A percentile compares a stretch with the other conserved stretches of the same genome.
These are phyloP conservation scores for Protomyces arabidopsidicola DNA, from an alignment of 1,139 yeast genomes.

Conservation along the genomic window DNA sequence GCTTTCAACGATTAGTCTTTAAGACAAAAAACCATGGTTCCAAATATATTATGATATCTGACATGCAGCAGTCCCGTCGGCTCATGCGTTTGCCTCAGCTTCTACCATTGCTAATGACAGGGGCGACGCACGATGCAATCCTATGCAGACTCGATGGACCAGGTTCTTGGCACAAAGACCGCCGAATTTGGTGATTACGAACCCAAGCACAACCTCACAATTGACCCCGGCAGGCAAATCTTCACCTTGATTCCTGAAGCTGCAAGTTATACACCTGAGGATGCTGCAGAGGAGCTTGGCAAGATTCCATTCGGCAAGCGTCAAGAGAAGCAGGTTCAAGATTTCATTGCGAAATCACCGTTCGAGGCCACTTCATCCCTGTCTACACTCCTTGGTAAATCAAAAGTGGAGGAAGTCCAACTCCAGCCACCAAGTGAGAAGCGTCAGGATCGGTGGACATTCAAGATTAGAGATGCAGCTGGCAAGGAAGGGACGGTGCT, in stretches of 20 bases:
- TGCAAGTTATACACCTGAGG: slow-evolving; percentile 3
- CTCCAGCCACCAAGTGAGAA: background rate
- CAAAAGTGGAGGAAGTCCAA: background rate
- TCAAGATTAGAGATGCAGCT: background rate
- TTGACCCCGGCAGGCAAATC: slow-evolving; percentile 14
- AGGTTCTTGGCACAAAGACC: slow-evolving; percentile 5
- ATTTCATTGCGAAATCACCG: slow-evolving; percentile 2
- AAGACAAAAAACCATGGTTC: slow-evolving; percentile 22
- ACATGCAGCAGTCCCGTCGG: background rate
- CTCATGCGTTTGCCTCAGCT: background rate
- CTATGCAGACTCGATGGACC: slow-evolving; percentile 11
- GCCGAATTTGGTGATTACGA: background rate
- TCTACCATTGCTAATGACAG: background rate
- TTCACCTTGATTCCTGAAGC: slow-evolving; percentile 14
- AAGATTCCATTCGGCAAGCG: slow-evolving; percentile 4
- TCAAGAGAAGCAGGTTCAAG: slow-evolving; percentile 1
- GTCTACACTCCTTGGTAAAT: background rate
- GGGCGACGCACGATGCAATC: slow-evolving; percentile 9
- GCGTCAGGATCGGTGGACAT: background rate
- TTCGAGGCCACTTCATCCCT: background rate
- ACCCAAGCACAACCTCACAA: background rate
- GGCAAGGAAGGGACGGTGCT: background rate
- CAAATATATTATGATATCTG: background rate
- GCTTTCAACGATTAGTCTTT: slow-evolving; percentile 24
- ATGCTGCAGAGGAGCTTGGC: slow-evolving; percentile 23